Conservation (phyloP, 2,329 filamentous ascomycete genomes). For the Dactylonectria estremocensis region DNA sequence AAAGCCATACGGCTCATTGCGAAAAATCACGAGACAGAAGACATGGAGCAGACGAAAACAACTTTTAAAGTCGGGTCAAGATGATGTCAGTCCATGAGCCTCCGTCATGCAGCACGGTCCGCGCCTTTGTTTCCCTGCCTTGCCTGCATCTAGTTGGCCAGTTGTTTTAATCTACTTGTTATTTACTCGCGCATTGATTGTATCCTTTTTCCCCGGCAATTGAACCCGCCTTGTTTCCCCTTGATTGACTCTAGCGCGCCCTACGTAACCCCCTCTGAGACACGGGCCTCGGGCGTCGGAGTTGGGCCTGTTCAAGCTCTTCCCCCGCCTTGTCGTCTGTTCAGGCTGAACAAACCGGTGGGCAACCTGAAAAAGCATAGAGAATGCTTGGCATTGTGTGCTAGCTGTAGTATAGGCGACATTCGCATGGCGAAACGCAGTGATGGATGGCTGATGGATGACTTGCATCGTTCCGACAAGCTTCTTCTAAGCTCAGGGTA, state of each 20-base stretch:
- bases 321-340: constrained; percentile 16
- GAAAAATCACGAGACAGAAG: background rate
- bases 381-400: no score
- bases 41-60: no score
- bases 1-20: background rate
- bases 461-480: no score
- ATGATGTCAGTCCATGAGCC: constrained; percentile 1
- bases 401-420: no score
- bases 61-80: background rate
- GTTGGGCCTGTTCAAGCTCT: constrained; percentile 20
- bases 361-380: no score
- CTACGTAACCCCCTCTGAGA: constrained; percentile 14
- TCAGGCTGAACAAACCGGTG: constrained; percentile 10
- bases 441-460: no score
- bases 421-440: no score
- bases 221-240: constrained; percentile 40
- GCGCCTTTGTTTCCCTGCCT: background rate
- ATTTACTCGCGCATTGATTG: background rate
- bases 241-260: constrained; percentile 35
- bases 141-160: background rate
- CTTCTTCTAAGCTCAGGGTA: background rate
- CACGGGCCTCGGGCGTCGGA: constrained; percentile 10
- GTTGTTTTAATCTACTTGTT: background rate
- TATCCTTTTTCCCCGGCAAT: background rate
- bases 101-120: background rate